phyloP scores from a whole-genome alignment of 495 filamentous ascomycete species.

The Umbilicaria muhlenbergii region DNA sequence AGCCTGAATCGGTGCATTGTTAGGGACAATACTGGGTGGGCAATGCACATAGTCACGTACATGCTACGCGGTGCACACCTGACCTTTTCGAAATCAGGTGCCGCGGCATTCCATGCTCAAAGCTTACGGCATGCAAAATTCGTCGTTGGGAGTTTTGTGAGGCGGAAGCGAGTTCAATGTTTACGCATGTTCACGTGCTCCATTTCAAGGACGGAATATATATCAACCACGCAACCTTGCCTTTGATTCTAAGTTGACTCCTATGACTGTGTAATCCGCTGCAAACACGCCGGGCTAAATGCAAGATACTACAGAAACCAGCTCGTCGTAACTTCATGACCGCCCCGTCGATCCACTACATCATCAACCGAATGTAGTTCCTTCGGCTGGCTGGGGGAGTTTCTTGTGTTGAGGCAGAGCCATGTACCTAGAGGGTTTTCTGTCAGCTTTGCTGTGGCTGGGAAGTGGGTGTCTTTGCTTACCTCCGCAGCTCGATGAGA shows the following conservation, averaged over 20 bases:
- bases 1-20: slow-evolving; percentile 29
- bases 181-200: too few species aligned
- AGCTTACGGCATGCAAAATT: too few species aligned
- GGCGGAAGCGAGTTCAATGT: background rate
- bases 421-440: slow-evolving; percentile 55
- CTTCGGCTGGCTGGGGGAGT: slow-evolving; percentile 83
- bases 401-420: slow-evolving; percentile 89
- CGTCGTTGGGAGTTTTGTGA: background rate
- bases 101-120: slow-evolving; percentile 22
- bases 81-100: slow-evolving; percentile 29
- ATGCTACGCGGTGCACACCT: slow-evolving; percentile 45
- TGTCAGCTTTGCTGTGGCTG: slow-evolving; percentile 9
- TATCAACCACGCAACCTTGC: background rate
- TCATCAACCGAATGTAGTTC: slow-evolving; percentile 44
- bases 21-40: slow-evolving; percentile 1
- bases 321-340: background rate
- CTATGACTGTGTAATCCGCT: background rate
- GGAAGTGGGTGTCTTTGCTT: slow-evolving; percentile 9
- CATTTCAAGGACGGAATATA: too few species aligned
- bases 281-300: background rate
- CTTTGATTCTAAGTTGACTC: background rate
- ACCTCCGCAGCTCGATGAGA: slow-evolving; percentile 75
- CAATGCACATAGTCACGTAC: slow-evolving; percentile 24
- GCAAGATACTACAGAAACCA: slow-evolving; percentile 1
- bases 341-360: background rate